These are phyloP conservation scores for Penicillium freii DNA, from an alignment of 2,329 filamentous ascomycete genomes.

Conservation along the genomic window DNA sequence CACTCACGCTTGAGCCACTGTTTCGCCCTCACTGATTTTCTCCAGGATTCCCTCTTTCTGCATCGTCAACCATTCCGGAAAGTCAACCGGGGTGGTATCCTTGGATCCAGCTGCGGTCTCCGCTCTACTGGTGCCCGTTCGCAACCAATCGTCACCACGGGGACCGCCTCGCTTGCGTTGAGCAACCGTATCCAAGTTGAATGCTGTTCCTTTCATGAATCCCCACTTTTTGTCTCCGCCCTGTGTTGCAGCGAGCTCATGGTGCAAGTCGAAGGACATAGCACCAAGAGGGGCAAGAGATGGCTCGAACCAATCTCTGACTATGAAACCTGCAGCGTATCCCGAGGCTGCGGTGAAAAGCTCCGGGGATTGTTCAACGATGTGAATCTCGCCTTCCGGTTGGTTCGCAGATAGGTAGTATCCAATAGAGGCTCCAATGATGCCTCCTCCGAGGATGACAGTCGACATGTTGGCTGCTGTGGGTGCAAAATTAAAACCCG, in stretches of 20 bases:
- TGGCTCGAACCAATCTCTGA: slow-evolving; percentile 68
- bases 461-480: slow-evolving; percentile 46
- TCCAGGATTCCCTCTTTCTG: slow-evolving; percentile 57
- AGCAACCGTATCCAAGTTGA: slow-evolving; percentile 51
- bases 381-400: slow-evolving; percentile 48
- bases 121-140: slow-evolving; percentile 62
- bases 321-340: slow-evolving; percentile 71
- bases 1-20: slow-evolving; percentile 63
- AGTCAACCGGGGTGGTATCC: slow-evolving; percentile 35
- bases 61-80: slow-evolving; percentile 60
- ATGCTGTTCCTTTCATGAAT: slow-evolving; percentile 57
- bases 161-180: slow-evolving; percentile 41
- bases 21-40: slow-evolving; percentile 59
- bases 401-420: slow-evolving; percentile 62
- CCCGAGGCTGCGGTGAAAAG: slow-evolving; percentile 74
- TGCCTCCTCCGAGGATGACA: slow-evolving; percentile 67
- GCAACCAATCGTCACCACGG: slow-evolving; percentile 64
- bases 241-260: slow-evolving; percentile 59
- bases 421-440: slow-evolving; percentile 69
- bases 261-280: slow-evolving; percentile 69
- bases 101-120: slow-evolving; percentile 47
- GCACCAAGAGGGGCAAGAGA: slow-evolving; percentile 59
- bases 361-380: slow-evolving; percentile 57
- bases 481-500: not conserved
- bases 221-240: slow-evolving; percentile 60